Percentiles rank a stretch among this genome's conserved stretches.
These are phyloP conservation scores for Lactifluus piperatus DNA, from an alignment of 768 basidiomycete genomes.

Conservation along the genomic window DNA sequence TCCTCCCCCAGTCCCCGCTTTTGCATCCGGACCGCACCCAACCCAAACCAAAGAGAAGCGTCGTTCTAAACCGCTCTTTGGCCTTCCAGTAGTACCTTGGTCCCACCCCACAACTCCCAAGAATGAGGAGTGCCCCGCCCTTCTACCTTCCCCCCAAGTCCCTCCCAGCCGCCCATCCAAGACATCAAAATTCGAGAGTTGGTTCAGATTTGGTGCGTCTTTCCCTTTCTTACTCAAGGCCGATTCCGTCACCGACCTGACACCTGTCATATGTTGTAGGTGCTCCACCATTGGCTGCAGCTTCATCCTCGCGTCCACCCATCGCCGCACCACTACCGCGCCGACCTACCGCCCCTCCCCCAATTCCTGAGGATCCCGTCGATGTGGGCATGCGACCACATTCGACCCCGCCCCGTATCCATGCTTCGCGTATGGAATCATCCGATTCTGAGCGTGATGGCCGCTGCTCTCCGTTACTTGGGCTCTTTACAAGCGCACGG, in stretches of 20 bases:
- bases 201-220: conserved; percentile 12
- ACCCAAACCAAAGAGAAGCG: conserved; percentile 28
- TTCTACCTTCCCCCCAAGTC: neutral
- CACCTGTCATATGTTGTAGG: neutral
- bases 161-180: neutral
- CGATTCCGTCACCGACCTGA: neutral
- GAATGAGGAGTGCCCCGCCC: neutral
- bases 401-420: conserved; percentile 20
- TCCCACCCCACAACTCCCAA: conserved; percentile 5
- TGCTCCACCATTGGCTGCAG: neutral
- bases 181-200: conserved; percentile 9
- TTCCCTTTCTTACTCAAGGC: too few relatives aligned
- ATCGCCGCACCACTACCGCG: conserved; percentile 4
- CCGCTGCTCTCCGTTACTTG: conserved; percentile 30
- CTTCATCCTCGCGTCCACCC: conserved; percentile 6
- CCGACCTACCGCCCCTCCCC: neutral
- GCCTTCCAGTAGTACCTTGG: conserved; percentile 17
- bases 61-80: conserved; percentile 38
- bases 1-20: conserved; percentile 12
- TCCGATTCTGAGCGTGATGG: conserved; percentile 23
- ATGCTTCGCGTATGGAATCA: conserved; percentile 8
- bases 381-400: conserved; percentile 5
- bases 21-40: conserved; percentile 19
- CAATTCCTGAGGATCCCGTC: neutral
- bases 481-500: conserved; percentile 22